A percentile compares a stretch with the other conserved stretches of the same genome.
Conservation (phyloP, 805 yeast species). For the Starmerella sp. region DNA sequence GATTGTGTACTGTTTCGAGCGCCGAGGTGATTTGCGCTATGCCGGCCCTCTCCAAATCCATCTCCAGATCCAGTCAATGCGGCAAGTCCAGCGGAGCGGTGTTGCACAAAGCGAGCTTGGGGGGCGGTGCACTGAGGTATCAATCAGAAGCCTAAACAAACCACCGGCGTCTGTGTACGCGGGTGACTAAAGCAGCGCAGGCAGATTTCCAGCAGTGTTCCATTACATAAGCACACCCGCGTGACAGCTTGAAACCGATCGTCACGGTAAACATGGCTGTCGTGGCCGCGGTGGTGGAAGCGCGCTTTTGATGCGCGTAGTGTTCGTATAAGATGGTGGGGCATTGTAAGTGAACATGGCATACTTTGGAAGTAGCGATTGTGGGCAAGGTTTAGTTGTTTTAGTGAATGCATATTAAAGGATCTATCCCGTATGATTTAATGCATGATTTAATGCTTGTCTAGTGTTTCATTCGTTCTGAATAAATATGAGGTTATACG, state of each 20-base stretch:
- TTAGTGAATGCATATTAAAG: too few species aligned
- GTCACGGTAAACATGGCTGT: too few species aligned
- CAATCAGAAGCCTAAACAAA: background rate
- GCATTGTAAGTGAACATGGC: too few species aligned
- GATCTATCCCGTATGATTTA: too few species aligned
- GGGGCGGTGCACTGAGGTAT: background rate
- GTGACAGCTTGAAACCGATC: background rate
- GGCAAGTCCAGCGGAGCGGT: background rate
- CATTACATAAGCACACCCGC: background rate
- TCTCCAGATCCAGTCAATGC: background rate
- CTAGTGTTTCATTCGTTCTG: too few species aligned
- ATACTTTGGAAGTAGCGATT: too few species aligned
- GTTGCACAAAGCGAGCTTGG: background rate
- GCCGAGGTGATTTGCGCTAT: constrained; percentile 48
- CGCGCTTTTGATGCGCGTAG: too few species aligned
- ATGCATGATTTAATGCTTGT: too few species aligned
- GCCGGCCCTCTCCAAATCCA: constrained; percentile 5
- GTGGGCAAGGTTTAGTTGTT: too few species aligned
- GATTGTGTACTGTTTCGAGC: constrained; percentile 38
- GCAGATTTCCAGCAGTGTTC: background rate
- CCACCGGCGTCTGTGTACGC: background rate
- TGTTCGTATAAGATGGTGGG: too few species aligned
- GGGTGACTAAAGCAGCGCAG: background rate
- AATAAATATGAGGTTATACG: background rate
- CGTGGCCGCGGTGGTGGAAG: too few species aligned